These are phyloP conservation scores for Anaeromyces robustus DNA, from an alignment of 192 early-diverging fungal genomes.

Conservation along the genomic window DNA sequence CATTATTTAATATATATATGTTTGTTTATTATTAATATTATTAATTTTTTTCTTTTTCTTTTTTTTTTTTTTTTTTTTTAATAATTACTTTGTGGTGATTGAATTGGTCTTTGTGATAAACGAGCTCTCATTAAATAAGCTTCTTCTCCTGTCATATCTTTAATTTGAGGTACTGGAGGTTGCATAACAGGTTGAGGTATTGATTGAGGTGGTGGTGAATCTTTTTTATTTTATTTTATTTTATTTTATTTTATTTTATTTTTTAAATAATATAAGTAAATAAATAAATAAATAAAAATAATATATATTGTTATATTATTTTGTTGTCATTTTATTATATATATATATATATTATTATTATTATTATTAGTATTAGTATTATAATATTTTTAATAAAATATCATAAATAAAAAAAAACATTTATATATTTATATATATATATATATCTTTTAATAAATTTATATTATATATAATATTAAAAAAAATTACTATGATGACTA, in stretches of 20 bases:
- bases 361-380: no score
- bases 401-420: no score
- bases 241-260: conserved; percentile 3
- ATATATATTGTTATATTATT: no score
- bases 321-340: no score
- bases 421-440: no score
- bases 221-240: conserved; percentile 6
- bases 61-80: no score
- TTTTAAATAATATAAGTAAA: background rate
- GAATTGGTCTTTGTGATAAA: conserved; percentile 16
- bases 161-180: background rate
- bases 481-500: background rate
- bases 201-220: conserved; percentile 9
- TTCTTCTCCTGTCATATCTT: conserved; percentile 46
- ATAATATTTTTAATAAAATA: no score
- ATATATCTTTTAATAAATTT: no score
- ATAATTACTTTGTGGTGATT: conserved; percentile 4
- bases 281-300: no score
- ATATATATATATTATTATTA: no score
- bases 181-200: conserved; percentile 1
- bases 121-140: conserved; percentile 41
- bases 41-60: background rate
- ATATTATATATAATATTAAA: no score
- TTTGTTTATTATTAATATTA: conserved; percentile 11
- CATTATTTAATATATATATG: no score